Evolutionary conservation across 2,329 filamentous ascomycete genomes (phyloP).

Genomic region (Fusarium hainanense): DNA sequence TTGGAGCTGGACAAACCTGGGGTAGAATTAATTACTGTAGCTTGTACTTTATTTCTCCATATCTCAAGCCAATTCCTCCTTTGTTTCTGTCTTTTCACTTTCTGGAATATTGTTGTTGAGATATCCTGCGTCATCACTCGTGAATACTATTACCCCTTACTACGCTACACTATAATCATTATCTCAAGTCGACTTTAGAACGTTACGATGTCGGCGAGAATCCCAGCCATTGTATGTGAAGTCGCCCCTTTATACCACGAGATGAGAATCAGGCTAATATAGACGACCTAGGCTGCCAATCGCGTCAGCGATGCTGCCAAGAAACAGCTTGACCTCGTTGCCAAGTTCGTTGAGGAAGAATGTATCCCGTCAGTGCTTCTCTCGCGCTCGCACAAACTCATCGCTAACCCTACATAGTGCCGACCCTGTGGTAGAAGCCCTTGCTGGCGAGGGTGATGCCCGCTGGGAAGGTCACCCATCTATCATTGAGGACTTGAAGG

Average conservation of each 20-base stretch:
- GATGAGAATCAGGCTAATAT: conserved; percentile 15
- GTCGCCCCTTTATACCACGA: background rate
- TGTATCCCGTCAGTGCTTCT: conserved; percentile 74
- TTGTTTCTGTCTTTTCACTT: background rate
- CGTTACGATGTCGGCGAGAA: conserved; percentile 48
- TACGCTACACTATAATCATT: conserved; percentile 1
- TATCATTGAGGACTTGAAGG: conserved; percentile 90
- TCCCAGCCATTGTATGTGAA: conserved; percentile 50
- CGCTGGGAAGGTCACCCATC: conserved; percentile 85
- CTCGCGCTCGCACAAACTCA: background rate
- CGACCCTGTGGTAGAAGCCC: conserved; percentile 82
- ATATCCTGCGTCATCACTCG: background rate
- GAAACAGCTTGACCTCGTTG: conserved; percentile 86
- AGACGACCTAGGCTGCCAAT: conserved; percentile 55
- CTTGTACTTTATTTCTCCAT: conserved; percentile 18
- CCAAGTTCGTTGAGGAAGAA: conserved; percentile 97
- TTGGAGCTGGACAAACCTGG: conserved; percentile 35
- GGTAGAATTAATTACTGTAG: conserved; percentile 22
- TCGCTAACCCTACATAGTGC: conserved; percentile 60
- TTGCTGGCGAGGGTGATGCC: conserved; percentile 78
- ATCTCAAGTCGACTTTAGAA: conserved; percentile 10
- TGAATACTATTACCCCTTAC: conserved; percentile 11
- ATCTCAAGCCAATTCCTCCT: conserved; percentile 4
- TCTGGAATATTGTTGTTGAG: background rate
- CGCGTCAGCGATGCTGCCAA: conserved; percentile 86